Evolutionary conservation across 2,329 filamentous ascomycete genomes (phyloP), one percentile per base, ranked within the genome.

Genomic region (Leptographium wingfieldii): DNA sequence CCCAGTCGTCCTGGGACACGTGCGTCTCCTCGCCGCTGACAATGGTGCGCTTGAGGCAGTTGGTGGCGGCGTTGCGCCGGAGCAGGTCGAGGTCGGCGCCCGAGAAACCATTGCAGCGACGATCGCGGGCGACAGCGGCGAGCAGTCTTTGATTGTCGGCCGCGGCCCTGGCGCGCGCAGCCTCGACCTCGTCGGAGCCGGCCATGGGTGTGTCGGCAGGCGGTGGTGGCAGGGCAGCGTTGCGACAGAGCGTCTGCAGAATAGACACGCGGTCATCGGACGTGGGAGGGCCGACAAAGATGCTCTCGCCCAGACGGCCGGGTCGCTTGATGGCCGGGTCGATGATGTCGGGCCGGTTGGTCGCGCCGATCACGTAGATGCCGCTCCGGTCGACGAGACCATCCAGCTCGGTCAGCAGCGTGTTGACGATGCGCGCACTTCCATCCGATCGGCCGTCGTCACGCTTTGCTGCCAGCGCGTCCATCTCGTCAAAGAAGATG

Each of bases 401-500:
- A 68, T 99, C 94, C 1, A 99, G 82, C 70, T 99, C 94, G 0
- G 94, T 95, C 38, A 99, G 85, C 0, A 99, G 80, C 0, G 92
- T 95, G 71, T 97, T 97, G 65, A 99, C 94, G 3, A 99, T 90
- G 40, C 94, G 84, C 1, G 90, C 85, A 55, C 88, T 90, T 6
- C 90, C 87, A 70, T 97, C 92, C 2, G 86, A 81, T 9, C 70
- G 66, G 1, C 80, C 79, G 59, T 87, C 87, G 68, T 92, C 90
- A 59, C 94, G 85, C 57, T 85, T 85, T 0, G 92, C 92, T 0
- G 94, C 92, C 3, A 99, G 77, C 0, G 94, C 92, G 72, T 67
- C 94, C 58, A 99, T 81, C 74, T 99, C 94, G 70, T 99, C 94
- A 69, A 99, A 97, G 80, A 99, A 97, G 61, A 99, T 86, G 59